phyloP scores from a whole-genome alignment of 768 basidiomycete genomes.

The Leucocoprinus birnbaumii region DNA sequence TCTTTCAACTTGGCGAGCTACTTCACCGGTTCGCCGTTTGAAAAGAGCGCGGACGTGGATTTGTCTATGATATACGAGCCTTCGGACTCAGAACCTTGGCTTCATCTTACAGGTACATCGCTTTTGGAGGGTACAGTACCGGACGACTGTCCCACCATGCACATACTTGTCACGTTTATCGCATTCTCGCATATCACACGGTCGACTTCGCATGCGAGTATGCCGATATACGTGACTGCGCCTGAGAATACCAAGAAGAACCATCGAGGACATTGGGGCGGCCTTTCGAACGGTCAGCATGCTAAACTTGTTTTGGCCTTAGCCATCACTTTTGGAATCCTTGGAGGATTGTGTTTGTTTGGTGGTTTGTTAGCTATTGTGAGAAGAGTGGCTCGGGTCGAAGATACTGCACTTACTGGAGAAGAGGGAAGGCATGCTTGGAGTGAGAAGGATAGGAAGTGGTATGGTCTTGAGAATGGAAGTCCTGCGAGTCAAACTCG shows the following conservation, averaged over 20 bases:
- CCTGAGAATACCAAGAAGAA: slow-evolving; percentile 30
- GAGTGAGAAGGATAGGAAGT: slow-evolving; percentile 64
- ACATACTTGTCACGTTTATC: slow-evolving; percentile 55
- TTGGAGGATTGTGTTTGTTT: slow-evolving; percentile 58
- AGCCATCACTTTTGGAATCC: slow-evolving; percentile 55
- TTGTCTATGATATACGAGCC: slow-evolving; percentile 59
- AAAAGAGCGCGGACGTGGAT: slow-evolving; percentile 36
- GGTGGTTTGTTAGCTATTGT: slow-evolving; percentile 53
- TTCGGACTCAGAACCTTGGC: slow-evolving; percentile 13
- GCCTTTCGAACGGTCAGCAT: slow-evolving; percentile 41
- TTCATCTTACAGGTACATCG: slow-evolving; percentile 21
- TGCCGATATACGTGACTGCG: slow-evolving; percentile 47
- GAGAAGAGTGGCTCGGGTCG: slow-evolving; percentile 52
- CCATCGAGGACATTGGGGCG: slow-evolving; percentile 27
- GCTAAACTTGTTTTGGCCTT: slow-evolving; percentile 52
- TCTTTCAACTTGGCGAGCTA: slow-evolving; percentile 52
- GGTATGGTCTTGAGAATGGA: slow-evolving; percentile 53
- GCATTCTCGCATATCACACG: slow-evolving; percentile 66
- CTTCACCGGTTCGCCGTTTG: slow-evolving; percentile 47
- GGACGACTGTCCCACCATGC: slow-evolving; percentile 32
- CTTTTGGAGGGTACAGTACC: slow-evolving; percentile 60
- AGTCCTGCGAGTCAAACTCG: slow-evolving; percentile 1
- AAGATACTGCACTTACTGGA: slow-evolving; percentile 58
- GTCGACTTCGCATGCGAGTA: slow-evolving; percentile 65
- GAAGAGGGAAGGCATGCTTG: slow-evolving; percentile 56